Evolutionary conservation across 208 protist species (phyloP), one percentile per base, ranked within the genome.

Genomic region (Trypanosoma conorhini): DNA sequence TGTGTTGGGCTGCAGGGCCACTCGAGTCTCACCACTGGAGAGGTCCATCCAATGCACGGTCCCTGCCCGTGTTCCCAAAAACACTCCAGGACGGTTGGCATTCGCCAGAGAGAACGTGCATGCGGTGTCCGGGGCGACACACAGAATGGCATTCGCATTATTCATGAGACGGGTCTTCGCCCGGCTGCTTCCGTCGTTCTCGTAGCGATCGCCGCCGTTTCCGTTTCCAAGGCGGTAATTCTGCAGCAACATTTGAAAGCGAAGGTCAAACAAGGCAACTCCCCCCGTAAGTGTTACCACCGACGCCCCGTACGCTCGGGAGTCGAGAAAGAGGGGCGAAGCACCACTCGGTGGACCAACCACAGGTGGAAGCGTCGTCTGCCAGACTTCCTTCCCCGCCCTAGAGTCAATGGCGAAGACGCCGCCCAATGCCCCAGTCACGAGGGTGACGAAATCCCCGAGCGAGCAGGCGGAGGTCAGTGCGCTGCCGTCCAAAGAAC

Each of bases 201-300:
- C 19, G 19, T 48, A 0, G 19, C 24, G 15, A 22, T 30, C 22
- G 12, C 44, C 62, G 62, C 3, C 19, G 28, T 7, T 38, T 3
- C 21, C 50, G 3, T 21, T 38, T 3, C 24, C 31, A 70, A 74
- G 55, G 1, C 12, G 21, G 59, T 83, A 79, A 5, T 77, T 28
- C 35, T 75, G 71, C 51, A 88, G 69, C 33, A 81, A 72, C 10
- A 85, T 22, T 35, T 81, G 67, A 65, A 87, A 90, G 26, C 89
- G 89, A 19, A 91, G 61, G 66, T 94, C 89, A 76, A 82, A 94
- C 9, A 94, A 70, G n/a, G 75, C 79, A 4, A 85, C 79, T 1
- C 57, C 58, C 1, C 89, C 89, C 17, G 50, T 71, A 63, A 68
- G 70, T 21, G 86, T 89, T 4, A 63, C 75, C 10, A 82, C 78